These are phyloP conservation scores for Melaleuca alternifolia DNA, from an alignment of 345 rosid genomes.

Conservation along the genomic window DNA sequence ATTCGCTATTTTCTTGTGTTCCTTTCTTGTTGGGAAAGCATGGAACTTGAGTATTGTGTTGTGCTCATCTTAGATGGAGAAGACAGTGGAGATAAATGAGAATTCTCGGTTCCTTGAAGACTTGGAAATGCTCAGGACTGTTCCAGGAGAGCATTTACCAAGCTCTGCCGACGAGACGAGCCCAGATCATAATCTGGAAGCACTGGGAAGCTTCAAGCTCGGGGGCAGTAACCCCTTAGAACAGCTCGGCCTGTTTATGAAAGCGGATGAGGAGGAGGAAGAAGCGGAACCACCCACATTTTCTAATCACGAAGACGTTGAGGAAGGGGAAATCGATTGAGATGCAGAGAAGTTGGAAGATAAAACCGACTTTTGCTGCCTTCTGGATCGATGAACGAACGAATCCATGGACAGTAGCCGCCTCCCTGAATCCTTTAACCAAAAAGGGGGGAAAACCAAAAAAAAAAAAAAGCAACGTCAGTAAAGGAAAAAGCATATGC, in stretches of 20 bases:
- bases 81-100: constrained; percentile 90
- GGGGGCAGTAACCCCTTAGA: constrained; percentile 80
- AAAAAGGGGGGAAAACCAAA: neutral
- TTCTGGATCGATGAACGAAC: neutral
- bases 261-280: constrained; percentile 66
- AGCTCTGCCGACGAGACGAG: constrained; percentile 59
- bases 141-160: constrained; percentile 44
- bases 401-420: neutral
- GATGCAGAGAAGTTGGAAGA: neutral
- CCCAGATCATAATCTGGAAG: constrained; percentile 47
- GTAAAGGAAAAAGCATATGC: neutral
- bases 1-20: neutral
- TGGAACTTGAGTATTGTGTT: constrained; percentile 5
- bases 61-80: constrained; percentile 54
- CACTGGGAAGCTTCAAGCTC: constrained; percentile 66
- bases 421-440: neutral
- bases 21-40: neutral
- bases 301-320: constrained; percentile 21
- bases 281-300: constrained; percentile 23
- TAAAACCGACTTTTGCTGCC: neutral
- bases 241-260: constrained; percentile 87
- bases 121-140: constrained; percentile 78
- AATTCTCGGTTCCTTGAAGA: constrained; percentile 77
- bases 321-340: constrained; percentile 87
- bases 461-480: neutral